Percentiles rank a stretch among this genome's conserved stretches.
Evolutionary conservation across 768 basidiomycete species (phyloP).

Genomic region (Pisolithus marmoratus): DNA sequence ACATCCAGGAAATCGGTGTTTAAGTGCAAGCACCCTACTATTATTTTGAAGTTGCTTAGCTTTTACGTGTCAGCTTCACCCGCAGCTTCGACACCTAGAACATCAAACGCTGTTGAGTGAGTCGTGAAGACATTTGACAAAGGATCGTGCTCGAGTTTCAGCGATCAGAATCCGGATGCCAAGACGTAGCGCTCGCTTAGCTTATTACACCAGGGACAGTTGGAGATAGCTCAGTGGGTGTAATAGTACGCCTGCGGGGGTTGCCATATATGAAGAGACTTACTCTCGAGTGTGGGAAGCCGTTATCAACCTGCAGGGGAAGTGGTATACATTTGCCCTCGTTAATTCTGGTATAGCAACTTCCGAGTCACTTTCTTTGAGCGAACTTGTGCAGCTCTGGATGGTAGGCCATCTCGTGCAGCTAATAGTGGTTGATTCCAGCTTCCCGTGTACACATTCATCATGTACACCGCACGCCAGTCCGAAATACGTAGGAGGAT

Average conservation of each 20-base stretch:
- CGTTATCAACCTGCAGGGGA: constrained; percentile 27
- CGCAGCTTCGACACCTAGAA: constrained; percentile 44
- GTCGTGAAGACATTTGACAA: constrained; percentile 35
- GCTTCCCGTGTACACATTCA: not conserved
- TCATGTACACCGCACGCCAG: not conserved
- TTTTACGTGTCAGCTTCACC: constrained; percentile 9
- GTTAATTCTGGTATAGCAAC: constrained; percentile 35
- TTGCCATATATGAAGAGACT: constrained; percentile 12
- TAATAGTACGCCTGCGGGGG: constrained; percentile 30
- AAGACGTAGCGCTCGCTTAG: constrained; percentile 36
- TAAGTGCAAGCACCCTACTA: constrained; percentile 36
- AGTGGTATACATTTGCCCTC: constrained; percentile 37
- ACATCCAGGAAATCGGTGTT: constrained; percentile 40
- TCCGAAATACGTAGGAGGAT: not conserved
- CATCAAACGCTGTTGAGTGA: constrained; percentile 48
- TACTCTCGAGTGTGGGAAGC: constrained; percentile 27
- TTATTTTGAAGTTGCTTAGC: constrained; percentile 28
- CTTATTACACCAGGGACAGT: constrained; percentile 42
- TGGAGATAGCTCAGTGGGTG: constrained; percentile 41
- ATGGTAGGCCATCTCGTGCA: constrained; percentile 1
- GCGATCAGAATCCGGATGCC: constrained; percentile 28
- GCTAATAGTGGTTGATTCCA: not conserved
- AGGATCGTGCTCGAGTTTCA: constrained; percentile 40
- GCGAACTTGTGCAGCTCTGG: constrained; percentile 10
- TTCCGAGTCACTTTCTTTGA: constrained; percentile 40